phyloP scores from a whole-genome alignment of 345 rosid genomes.

The Citrus trifoliata region DNA sequence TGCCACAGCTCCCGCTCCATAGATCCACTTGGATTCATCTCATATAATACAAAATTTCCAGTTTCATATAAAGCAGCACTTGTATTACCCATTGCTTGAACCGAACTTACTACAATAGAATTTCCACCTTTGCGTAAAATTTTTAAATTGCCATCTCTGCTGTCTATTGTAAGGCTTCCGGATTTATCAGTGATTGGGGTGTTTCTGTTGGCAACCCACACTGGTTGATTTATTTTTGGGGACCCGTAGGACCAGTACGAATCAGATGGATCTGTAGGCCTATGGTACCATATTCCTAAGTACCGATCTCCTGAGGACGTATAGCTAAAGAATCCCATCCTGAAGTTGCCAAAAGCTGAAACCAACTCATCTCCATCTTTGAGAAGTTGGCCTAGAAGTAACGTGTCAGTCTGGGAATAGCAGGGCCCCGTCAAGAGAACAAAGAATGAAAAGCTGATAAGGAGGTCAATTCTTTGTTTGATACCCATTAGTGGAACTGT shows the following conservation, averaged over 20 bases:
- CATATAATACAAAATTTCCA: constrained; percentile 38
- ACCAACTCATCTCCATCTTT: not conserved
- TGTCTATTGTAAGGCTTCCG: not conserved
- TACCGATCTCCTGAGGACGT: not conserved
- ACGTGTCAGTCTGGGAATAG: not conserved
- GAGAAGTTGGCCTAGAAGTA: constrained; percentile 7
- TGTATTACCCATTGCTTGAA: constrained; percentile 14
- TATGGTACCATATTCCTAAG: constrained; percentile 12
- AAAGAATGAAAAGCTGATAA: not conserved
- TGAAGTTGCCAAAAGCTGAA: constrained; percentile 13
- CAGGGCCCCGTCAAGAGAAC: not conserved
- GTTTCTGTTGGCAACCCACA: constrained; percentile 24
- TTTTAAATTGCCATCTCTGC: not conserved
- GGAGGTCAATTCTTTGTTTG: too few relatives aligned
- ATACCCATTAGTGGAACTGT: too few relatives aligned
- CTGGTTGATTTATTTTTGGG: not conserved
- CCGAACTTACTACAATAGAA: constrained; percentile 10
- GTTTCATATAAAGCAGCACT: constrained; percentile 26
- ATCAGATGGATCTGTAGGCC: not conserved
- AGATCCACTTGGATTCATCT: constrained; percentile 28
- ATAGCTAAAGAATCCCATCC: constrained; percentile 13
- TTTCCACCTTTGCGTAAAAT: not conserved
- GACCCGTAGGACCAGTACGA: too few relatives aligned
- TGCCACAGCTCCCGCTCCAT: not conserved
- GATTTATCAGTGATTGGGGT: not conserved